phyloP scores from a whole-genome alignment of 1,284 basidiomycete species.

The Cryptococcus jaspeensis region DNA sequence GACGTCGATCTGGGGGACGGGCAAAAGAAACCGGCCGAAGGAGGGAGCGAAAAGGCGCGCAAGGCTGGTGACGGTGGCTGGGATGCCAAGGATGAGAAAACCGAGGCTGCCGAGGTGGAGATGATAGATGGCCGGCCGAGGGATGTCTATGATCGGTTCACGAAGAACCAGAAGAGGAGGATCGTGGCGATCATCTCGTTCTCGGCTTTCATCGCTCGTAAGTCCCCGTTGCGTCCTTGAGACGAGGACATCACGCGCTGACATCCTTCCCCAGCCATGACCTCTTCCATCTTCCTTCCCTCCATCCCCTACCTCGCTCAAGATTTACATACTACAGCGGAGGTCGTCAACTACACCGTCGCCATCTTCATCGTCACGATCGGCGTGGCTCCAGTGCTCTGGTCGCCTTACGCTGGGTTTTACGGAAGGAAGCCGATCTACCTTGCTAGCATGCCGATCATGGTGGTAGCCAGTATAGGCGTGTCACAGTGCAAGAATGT shows the following conservation, averaged over 20 bases:
- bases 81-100: not conserved
- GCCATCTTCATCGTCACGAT: constrained; percentile 54
- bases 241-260: not conserved
- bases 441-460: constrained; percentile 61
- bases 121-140: constrained; percentile 20
- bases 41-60: not conserved
- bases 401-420: constrained; percentile 59
- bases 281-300: constrained; percentile 66
- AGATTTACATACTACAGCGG: constrained; percentile 60
- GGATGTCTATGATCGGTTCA: constrained; percentile 59
- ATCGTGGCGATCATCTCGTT: constrained; percentile 60
- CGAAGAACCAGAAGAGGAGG: constrained; percentile 51
- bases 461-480: constrained; percentile 61
- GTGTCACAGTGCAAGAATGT: constrained; percentile 58
- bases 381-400: constrained; percentile 54
- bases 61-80: not conserved
- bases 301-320: constrained; percentile 65
- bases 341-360: constrained; percentile 59
- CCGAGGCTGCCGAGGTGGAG: constrained; percentile 8
- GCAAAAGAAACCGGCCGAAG: not conserved
- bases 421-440: constrained; percentile 65
- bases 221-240: constrained; percentile 22
- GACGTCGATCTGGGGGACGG: not conserved
- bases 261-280: constrained; percentile 57
- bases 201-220: constrained; percentile 58